Base-by-base conservation (phyloP, 106 monocot genomes). In the Acorus gramineus region DNA sequence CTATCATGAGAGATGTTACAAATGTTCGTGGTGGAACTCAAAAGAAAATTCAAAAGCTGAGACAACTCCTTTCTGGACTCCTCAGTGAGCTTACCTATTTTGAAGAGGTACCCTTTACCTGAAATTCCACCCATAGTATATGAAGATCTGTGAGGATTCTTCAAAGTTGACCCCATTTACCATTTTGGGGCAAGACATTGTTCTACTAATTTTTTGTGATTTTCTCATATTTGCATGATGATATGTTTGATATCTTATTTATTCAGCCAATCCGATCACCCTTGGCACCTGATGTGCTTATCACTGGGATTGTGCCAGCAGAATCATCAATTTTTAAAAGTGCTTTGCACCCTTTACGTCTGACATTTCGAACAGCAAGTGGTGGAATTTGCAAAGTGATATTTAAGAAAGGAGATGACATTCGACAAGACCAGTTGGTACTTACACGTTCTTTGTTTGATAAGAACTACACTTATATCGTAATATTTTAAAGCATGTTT, bases 271-370 rank as follows among this genome's bases (percentile, higher is more conserved):
- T 96, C 60, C 85, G 96, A 12, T 91, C 81, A 50, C 96, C 96
- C 74, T 62, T 96, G 55, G 76, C 79, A 47, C 96, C 96, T 60
- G 66, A 74, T 75, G 68, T 81, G 3, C 87, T 91, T 54, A 85
- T 96, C 72, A 85, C 80, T 56, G 96, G 96, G 47, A 91, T 91
- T 55, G 74, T 96, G 10, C 85, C 96, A 67, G 62, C 78, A 59
- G 96, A 96, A 63, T 96, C 91, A 70, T 87, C 91, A 46, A 85
- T 96, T 75, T 96, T 96, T 56, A 96, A 91, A 83, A 96, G 96
- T 73, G 79, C 84, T 14, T 66, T 96, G 46, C 73, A 85, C 73
- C 96, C 96, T 73, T 70, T 96, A 61, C 84, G 85, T 56, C 76
- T 96, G 42, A 77, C 91, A 70, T 91, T 96, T 77, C 75, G 83